Conservation (phyloP, 2,329 filamentous ascomycete species). For the Ceratocystis diversiconidia region DNA sequence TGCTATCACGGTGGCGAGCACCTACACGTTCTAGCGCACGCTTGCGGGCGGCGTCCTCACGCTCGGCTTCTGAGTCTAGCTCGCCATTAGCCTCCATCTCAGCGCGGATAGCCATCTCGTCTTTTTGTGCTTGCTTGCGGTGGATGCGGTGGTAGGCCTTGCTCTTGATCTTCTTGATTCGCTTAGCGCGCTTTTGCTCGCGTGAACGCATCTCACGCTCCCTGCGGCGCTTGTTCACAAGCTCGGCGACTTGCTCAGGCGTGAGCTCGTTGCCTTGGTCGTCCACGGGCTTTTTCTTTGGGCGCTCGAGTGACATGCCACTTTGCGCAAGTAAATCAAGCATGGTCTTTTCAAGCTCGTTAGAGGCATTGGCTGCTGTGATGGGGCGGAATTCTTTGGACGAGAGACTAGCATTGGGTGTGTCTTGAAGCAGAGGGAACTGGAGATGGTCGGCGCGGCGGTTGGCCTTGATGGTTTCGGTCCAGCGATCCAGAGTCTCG, state of each 20-base stretch:
- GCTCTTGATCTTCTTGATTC: conserved; percentile 98
- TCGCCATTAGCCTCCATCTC: conserved; percentile 42
- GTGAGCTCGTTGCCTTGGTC: conserved; percentile 45
- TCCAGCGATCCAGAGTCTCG: conserved; percentile 80
- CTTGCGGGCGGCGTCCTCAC: conserved; percentile 52
- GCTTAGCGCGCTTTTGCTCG: conserved; percentile 75
- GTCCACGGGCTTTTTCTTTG: conserved; percentile 29
- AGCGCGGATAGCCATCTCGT: conserved; percentile 39
- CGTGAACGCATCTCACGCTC: conserved; percentile 75
- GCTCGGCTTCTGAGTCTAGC: conserved; percentile 50
- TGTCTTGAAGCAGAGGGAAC: conserved; percentile 69
- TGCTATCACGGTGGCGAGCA: conserved; percentile 72
- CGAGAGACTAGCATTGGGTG: conserved; percentile 44
- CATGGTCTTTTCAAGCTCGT: conserved; percentile 74
- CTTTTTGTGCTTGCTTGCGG: conserved; percentile 51
- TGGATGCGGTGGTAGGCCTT: conserved; percentile 89
- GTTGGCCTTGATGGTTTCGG: conserved; percentile 88
- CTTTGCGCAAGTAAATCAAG: conserved; percentile 82
- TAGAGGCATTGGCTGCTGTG: conserved; percentile 49
- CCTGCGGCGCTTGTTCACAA: conserved; percentile 60
- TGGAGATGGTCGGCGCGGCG: conserved; percentile 77
- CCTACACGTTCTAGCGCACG: conserved; percentile 77
- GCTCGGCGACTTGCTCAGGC: conserved; percentile 55
- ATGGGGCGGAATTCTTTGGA: conserved; percentile 52
- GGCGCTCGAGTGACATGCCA: conserved; percentile 47